Evolutionary conservation across 1,284 basidiomycete species (phyloP), one percentile per base, ranked within the genome.

Genomic region (Cutaneotrichosporon dermatis): DNA sequence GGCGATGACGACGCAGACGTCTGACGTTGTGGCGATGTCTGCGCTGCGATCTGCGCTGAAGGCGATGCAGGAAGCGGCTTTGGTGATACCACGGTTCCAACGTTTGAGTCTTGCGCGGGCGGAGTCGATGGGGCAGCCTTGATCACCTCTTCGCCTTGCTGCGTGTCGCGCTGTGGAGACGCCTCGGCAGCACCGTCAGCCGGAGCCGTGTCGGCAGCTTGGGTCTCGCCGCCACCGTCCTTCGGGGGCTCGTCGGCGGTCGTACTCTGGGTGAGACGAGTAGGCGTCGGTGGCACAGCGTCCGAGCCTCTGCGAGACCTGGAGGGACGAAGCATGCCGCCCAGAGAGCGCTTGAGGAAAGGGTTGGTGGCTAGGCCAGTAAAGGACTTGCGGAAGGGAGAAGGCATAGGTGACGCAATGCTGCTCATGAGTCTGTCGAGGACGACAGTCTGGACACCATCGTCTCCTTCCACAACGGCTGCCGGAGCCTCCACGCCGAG

Each of bases 271-370:
- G 46, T 49, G 33, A 49, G 46, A 6, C 34, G 46, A 4, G 46
- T 49, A 7, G 46, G 46, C 2, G 46, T 49, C 4, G 34, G 34
- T 6, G 46, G 46, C 8, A 49, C 46, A 6, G 34, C 46, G 11
- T 49, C 46, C 5, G 46, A 36, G 34, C 12, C 33, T 36, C 34
- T 49, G 6, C 46, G 33, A 2, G 46, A n/a, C 13, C 46, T 49
- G 35, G 34, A 11, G 33, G 34, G 46, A 33, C 46, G 46, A 8
- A 49, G 7, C 46, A 49, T 49, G 12, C 46, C 56, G n/a, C 62
- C 59, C 1, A 60, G 54, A 6, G 56, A 56, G 37, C 62, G 62
- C 42, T 63, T 58, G 11, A 63, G 45, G 56, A 60, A 63, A 2
- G 54, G 37, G 39, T 58, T 60, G 13, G 36, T 33, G 34, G 46